A percentile compares a stretch with the other conserved stretches of the same genome.
Evolutionary conservation across 2,329 filamentous ascomycete genomes (phyloP).

Genomic region (Sarocladium oryzae): DNA sequence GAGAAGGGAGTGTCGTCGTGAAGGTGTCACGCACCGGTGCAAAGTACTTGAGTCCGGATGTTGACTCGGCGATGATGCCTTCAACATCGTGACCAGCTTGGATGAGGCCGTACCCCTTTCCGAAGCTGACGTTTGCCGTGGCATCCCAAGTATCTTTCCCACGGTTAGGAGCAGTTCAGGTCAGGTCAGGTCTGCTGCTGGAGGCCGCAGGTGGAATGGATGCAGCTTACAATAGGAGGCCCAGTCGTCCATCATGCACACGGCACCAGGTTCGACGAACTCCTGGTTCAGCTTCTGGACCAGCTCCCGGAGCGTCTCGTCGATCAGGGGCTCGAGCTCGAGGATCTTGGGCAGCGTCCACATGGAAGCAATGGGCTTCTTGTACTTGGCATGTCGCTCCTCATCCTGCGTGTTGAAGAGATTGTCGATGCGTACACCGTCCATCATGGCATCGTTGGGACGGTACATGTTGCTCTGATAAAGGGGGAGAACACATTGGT

Average conservation of each 20-base stretch:
- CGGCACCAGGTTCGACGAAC: slow-evolving; percentile 10
- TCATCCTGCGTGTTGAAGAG: slow-evolving; percentile 17
- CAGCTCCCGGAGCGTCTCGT: slow-evolving; percentile 13
- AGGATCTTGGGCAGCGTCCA: slow-evolving; percentile 14
- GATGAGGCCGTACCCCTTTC: slow-evolving; percentile 34
- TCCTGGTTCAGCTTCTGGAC: slow-evolving; percentile 9
- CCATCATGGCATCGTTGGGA: slow-evolving; percentile 14
- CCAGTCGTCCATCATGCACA: slow-evolving; percentile 16
- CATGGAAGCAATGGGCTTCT: slow-evolving; percentile 13
- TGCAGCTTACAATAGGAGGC: slow-evolving; percentile 14
- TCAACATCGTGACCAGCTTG: slow-evolving; percentile 29
- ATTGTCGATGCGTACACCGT: slow-evolving; percentile 14
- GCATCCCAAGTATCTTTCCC: slow-evolving; percentile 32
- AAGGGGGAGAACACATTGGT: too few species aligned
- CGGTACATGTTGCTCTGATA: slow-evolving; percentile 17
- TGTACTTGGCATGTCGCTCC: slow-evolving; percentile 13
- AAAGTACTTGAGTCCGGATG: slow-evolving; percentile 24
- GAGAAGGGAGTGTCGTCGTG: neutral
- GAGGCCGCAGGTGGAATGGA: too few species aligned
- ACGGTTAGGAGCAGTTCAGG: too few species aligned
- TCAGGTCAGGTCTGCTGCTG: too few species aligned
- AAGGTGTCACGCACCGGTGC: slow-evolving; percentile 12
- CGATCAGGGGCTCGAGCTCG: slow-evolving; percentile 15
- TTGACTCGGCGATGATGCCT: slow-evolving; percentile 26
- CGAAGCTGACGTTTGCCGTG: slow-evolving; percentile 33